Evolutionary conservation across 441 rosid genomes (phyloP).

Genomic region (Flueggea neowawraea): DNA sequence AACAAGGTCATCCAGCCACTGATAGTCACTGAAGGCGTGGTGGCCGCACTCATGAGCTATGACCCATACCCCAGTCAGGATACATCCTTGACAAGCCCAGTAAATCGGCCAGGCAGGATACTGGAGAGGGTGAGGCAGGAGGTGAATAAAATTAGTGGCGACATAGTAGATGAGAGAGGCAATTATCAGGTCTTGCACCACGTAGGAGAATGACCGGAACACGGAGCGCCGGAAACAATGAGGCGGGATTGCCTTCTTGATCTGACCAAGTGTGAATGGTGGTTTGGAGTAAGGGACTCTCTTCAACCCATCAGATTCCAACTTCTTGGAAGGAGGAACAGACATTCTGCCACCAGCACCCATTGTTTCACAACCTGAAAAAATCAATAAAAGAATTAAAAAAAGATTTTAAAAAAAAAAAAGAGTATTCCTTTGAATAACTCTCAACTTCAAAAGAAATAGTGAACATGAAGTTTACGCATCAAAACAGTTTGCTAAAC

Average conservation of each 20-base stretch:
- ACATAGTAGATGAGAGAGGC: conserved; percentile 59
- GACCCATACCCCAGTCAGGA: conserved; percentile 95
- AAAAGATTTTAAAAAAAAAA: no score
- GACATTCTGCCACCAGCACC: conserved; percentile 96
- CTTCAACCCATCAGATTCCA: conserved; percentile 33
- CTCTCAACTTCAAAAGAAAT: no score
- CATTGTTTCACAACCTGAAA: conserved; percentile 48
- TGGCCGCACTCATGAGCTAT: conserved; percentile 98
- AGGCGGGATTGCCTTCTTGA: conserved; percentile 87
- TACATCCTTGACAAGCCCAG: conserved; percentile 78
- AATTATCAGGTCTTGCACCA: conserved; percentile 52
- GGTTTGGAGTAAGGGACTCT: conserved; percentile 73
- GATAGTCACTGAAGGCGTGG: conserved; percentile 94
- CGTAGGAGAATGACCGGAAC: conserved; percentile 73
- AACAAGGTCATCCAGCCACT: conserved; percentile 81
- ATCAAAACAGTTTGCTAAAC: no score
- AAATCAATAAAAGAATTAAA: background rate
- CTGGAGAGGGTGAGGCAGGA: conserved; percentile 58
- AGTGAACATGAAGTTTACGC: no score
- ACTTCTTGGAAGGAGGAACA: conserved; percentile 48
- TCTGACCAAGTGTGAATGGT: conserved; percentile 65
- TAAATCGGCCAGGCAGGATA: conserved; percentile 79
- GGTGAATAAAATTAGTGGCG: conserved; percentile 64
- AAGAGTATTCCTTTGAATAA: no score
- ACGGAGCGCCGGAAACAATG: conserved; percentile 88